phyloP scores from a whole-genome alignment of 495 filamentous ascomycete genomes.

The Rostrohypoxylon terebratum region DNA sequence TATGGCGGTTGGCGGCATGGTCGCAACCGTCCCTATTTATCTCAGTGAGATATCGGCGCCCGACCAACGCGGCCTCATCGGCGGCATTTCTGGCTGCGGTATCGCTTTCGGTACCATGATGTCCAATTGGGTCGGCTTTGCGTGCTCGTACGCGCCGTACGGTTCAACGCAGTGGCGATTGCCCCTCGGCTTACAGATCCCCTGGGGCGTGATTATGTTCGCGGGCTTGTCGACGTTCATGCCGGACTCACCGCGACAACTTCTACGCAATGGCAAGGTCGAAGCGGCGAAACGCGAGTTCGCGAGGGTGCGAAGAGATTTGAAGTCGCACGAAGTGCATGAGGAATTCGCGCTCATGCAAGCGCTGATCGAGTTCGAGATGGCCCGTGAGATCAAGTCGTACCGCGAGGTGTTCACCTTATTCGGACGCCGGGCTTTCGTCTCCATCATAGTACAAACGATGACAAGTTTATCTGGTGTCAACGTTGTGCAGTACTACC shows the following conservation, averaged over 20 bases:
- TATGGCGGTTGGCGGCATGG: conserved; percentile 66
- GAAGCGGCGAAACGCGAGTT: conserved; percentile 65
- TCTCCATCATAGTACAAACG: conserved; percentile 68
- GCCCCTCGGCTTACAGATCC: conserved; percentile 68
- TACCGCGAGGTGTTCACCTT: conserved; percentile 65
- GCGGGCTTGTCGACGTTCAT: conserved; percentile 67
- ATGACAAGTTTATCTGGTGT: conserved; percentile 69
- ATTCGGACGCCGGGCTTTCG: conserved; percentile 64
- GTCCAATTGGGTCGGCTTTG: conserved; percentile 70
- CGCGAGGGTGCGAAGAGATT: conserved; percentile 60
- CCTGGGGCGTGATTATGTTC: conserved; percentile 70
- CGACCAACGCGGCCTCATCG: conserved; percentile 65
- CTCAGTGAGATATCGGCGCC: conserved; percentile 69
- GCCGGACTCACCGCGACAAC: conserved; percentile 68
- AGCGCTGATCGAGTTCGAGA: conserved; percentile 71
- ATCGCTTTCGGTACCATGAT: conserved; percentile 70
- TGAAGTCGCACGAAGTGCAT: conserved; percentile 60
- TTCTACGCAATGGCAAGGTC: conserved; percentile 65
- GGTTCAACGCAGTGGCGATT: conserved; percentile 68
- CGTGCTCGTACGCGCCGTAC: conserved; percentile 66
- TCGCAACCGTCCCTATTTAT: conserved; percentile 69
- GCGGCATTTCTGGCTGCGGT: conserved; percentile 68
- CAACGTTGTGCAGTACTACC: conserved; percentile 61
- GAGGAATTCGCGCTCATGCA: conserved; percentile 68
- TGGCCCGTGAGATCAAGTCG: conserved; percentile 65